These are phyloP conservation scores for Boletus patriciae DNA, from an alignment of 768 basidiomycete species.

Conservation along the genomic window DNA sequence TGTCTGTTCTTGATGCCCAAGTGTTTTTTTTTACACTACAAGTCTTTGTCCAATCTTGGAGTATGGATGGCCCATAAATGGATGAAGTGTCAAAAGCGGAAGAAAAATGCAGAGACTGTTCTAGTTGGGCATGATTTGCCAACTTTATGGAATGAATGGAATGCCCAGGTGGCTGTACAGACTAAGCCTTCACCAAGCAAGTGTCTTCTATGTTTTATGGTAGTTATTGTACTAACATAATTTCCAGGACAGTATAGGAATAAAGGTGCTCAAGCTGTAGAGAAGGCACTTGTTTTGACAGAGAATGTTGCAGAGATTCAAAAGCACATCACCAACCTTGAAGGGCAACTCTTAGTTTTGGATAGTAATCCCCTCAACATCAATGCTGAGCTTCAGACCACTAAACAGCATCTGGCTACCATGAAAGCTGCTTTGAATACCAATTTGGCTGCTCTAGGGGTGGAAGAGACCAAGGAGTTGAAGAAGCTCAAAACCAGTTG, in stretches of 20 bases:
- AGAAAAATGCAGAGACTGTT: background rate
- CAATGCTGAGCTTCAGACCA: background rate
- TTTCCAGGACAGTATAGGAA: background rate
- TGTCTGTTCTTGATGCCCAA: background rate
- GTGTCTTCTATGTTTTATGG: no score
- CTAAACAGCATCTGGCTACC: background rate
- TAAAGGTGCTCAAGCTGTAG: background rate
- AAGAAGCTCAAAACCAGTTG: background rate
- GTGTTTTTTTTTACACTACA: background rate
- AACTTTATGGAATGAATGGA: background rate
- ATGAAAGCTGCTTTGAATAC: background rate
- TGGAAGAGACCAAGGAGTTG: background rate
- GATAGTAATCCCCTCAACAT: background rate
- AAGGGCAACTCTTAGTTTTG: background rate
- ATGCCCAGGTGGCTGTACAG: background rate
- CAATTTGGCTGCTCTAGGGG: background rate
- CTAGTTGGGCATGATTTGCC: background rate
- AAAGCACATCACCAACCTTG: background rate
- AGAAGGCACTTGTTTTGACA: background rate
- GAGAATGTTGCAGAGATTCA: background rate
- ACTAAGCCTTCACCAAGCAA: background rate
- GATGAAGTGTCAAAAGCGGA: background rate
- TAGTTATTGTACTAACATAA: no score
- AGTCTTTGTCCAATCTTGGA: background rate
- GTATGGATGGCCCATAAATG: background rate